phyloP scores from a whole-genome alignment of 1,139 yeast species.

The Protomyces inundatus region DNA sequence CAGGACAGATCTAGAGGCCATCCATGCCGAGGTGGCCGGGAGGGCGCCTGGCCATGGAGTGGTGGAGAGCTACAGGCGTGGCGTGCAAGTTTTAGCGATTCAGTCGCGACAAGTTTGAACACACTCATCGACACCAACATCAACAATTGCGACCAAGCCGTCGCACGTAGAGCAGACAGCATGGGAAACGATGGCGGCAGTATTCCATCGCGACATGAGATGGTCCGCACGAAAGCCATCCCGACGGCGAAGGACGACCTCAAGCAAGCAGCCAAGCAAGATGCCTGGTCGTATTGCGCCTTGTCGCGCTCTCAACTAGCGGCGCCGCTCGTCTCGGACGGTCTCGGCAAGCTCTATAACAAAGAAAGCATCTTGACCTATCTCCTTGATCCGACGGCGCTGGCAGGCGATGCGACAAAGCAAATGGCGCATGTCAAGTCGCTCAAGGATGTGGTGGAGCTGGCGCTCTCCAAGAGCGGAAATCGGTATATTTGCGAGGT shows the following conservation, averaged over 20 bases:
- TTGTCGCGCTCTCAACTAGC: conserved; percentile 43
- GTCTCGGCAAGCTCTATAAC: conserved; percentile 60
- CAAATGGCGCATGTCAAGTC: conserved; percentile 46
- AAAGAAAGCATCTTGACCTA: conserved; percentile 62
- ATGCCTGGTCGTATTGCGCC: conserved; percentile 46
- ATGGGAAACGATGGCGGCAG: conserved; percentile 50
- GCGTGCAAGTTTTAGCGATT: too few relatives aligned
- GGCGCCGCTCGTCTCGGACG: conserved; percentile 64
- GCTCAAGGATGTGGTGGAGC: conserved; percentile 50
- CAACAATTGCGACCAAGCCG: too few relatives aligned
- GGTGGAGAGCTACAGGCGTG: too few relatives aligned
- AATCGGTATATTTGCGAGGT: conserved; percentile 52
- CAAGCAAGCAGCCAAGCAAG: conserved; percentile 34
- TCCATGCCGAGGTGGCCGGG: too few relatives aligned
- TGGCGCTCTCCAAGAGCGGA: conserved; percentile 38
- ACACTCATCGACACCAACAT: too few relatives aligned
- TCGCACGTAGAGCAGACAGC: too few relatives aligned
- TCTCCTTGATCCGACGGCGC: conserved; percentile 43
- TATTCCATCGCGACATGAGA: conserved; percentile 47
- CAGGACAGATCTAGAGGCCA: too few relatives aligned
- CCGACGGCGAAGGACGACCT: conserved; percentile 31
- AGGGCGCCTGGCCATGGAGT: too few relatives aligned
- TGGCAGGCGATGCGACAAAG: conserved; percentile 36
- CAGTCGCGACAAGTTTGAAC: too few relatives aligned
- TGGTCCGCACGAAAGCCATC: conserved; percentile 35